Evolutionary conservation across 1,284 basidiomycete species (phyloP).

Genomic region (Salmacisia buchloeana): DNA sequence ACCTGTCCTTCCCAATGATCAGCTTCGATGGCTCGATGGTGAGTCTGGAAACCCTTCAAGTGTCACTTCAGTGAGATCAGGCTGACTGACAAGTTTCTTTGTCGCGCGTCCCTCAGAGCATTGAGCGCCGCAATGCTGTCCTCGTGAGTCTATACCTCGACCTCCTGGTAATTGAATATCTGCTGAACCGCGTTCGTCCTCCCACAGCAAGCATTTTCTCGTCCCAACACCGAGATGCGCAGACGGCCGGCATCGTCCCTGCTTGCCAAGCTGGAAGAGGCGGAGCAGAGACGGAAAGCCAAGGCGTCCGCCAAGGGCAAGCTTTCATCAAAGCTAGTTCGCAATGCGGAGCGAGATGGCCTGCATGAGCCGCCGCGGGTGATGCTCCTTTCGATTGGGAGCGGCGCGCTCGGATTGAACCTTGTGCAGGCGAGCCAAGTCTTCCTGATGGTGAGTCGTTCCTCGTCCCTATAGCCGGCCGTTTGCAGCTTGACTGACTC

Average conservation of each 20-base stretch:
- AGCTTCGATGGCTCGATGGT: conserved; percentile 6
- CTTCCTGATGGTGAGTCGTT: conserved; percentile 6
- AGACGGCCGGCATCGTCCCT: not conserved
- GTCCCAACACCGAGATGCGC: not conserved
- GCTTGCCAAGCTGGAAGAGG: not conserved
- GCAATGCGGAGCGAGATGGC: conserved; percentile 18
- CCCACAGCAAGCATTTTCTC: not conserved
- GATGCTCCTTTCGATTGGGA: conserved; percentile 6
- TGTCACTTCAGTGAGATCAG: conserved; percentile 9
- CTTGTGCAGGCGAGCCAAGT: conserved; percentile 7
- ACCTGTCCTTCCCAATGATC: not conserved
- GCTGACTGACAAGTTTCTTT: not conserved
- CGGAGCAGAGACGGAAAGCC: not conserved
- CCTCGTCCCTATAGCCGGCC: conserved; percentile 62
- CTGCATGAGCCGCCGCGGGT: not conserved
- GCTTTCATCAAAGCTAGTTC: conserved; percentile 18
- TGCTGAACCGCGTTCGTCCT: not conserved
- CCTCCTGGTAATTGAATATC: not conserved
- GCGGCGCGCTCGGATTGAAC: conserved; percentile 5
- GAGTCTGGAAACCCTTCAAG: conserved; percentile 2
- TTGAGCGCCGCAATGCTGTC: conserved; percentile 1
- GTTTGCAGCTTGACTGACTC: conserved; percentile 61
- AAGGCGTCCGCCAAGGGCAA: conserved; percentile 11
- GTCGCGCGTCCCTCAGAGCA: not conserved
- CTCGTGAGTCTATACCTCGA: not conserved